Conservation (phyloP, 441 rosid genomes). For the Pelargonium myrrhifolium region DNA sequence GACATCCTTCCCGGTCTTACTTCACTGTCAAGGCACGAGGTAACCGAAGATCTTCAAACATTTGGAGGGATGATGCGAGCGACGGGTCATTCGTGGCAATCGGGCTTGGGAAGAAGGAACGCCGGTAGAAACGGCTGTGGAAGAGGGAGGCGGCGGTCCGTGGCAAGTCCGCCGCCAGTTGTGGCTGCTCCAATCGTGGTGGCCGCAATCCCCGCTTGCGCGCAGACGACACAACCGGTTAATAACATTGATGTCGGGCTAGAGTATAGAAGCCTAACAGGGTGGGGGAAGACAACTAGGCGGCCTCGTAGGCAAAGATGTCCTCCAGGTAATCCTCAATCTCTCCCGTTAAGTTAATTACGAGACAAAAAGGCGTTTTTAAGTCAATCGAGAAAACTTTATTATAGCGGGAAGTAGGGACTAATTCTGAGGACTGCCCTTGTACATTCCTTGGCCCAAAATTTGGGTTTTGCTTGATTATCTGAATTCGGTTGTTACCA, state of each 20-base stretch:
- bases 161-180: constrained; percentile 18
- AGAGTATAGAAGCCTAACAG: constrained; percentile 75
- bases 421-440: constrained; percentile 29
- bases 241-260: constrained; percentile 49
- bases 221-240: constrained; percentile 50
- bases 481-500: constrained; percentile 30
- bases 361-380: constrained; percentile 13
- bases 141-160: constrained; percentile 59
- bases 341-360: constrained; percentile 46
- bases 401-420: constrained; percentile 29
- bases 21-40: constrained; percentile 84
- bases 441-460: constrained; percentile 42
- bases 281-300: constrained; percentile 93
- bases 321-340: constrained; percentile 64
- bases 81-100: constrained; percentile 61
- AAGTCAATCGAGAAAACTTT: constrained; percentile 23
- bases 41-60: constrained; percentile 85
- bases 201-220: constrained; percentile 23
- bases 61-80: constrained; percentile 83
- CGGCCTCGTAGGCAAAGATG: constrained; percentile 88
- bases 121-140: constrained; percentile 55
- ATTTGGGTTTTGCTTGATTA: constrained; percentile 33
- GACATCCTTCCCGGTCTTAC: constrained; percentile 91
- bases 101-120: constrained; percentile 65
- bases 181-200: constrained; percentile 27